Conservation (phyloP, 345 rosid species). For the Rhizophora apiculata region DNA sequence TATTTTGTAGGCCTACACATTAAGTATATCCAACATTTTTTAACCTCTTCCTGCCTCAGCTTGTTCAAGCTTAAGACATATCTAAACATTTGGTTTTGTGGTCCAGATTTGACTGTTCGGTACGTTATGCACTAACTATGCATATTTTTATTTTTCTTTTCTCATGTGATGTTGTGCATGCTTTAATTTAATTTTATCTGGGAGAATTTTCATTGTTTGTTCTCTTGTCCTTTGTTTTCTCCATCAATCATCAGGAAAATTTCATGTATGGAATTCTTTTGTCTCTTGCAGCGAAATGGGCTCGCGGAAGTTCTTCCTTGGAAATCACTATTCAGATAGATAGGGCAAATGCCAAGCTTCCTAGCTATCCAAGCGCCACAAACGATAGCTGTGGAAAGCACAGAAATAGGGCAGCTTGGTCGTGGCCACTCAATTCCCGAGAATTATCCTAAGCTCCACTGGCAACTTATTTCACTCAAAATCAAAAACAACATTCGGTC, state of each 20-base stretch:
- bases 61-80: conserved; percentile 10
- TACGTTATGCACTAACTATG: background rate
- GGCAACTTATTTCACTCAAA: background rate
- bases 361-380: too few relatives aligned
- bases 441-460: conserved; percentile 1
- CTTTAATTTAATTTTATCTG: conserved; percentile 7
- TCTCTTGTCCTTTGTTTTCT: conserved; percentile 21
- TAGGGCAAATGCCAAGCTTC: background rate
- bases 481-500: background rate
- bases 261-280: conserved; percentile 24
- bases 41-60: conserved; percentile 3
- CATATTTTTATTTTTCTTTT: background rate
- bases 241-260: conserved; percentile 39
- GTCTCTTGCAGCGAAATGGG: conserved; percentile 20
- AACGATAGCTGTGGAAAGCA: too few relatives aligned
- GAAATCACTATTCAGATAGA: conserved; percentile 16
- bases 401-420: conserved; percentile 9
- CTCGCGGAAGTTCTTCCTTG: conserved; percentile 9
- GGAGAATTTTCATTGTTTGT: conserved; percentile 9
- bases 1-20: conserved; percentile 10
- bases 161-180: background rate
- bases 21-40: background rate
- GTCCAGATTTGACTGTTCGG: background rate
- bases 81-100: conserved; percentile 8
- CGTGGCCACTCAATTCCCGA: conserved; percentile 12